Base-by-base conservation (phyloP, 106 monocot genomes). In the Chionographis japonica region DNA sequence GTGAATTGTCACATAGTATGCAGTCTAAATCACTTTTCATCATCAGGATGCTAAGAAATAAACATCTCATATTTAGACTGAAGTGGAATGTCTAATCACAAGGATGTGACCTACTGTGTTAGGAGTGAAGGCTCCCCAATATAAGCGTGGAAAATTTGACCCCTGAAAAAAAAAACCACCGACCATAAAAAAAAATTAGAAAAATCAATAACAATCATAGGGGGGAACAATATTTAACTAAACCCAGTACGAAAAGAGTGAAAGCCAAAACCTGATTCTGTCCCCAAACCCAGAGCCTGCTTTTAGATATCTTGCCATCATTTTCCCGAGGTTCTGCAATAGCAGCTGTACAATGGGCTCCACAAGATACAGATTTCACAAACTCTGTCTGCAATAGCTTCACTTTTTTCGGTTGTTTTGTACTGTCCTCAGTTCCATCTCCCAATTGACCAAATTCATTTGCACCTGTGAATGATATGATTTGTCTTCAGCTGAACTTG, bases 271-370 rank as follows among this genome's bases (percentile, higher is more conserved):
- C 97, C 97, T 98, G 92, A 89, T 98, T 98, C 80, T 98, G 92
- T 15, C 97, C 97, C 97, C 97, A 98, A 56, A 98, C 81, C 92
- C 89, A 98, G 37, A 98, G 90, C 68, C 92, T 83, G 16, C 87
- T 80, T 37, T 38, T 69, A 37, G 92, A 89, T 39, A 73, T 20
- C 38, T 70, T 79, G 40, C 78, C 92, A 77, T 98, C 87, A 76
- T 90, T 87, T 52, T 83, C 74, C 27, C 85, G 77, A 77, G 89
- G 85, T 73, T 90, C 92, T 50, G 97, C 85, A 79, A 98, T 88
- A 60, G 88, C 92, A 71, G 80, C 85, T 2, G 92, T 92, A 68
- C 92, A 92, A 69, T 92, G 88, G 57, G 92, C 92, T 72, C 92
- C 97, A 77, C 97, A 98, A 61, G 92, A 80, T 46, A 98, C 92